Conservation (phyloP, 208 protist species). For the Lotmaria passim region DNA sequence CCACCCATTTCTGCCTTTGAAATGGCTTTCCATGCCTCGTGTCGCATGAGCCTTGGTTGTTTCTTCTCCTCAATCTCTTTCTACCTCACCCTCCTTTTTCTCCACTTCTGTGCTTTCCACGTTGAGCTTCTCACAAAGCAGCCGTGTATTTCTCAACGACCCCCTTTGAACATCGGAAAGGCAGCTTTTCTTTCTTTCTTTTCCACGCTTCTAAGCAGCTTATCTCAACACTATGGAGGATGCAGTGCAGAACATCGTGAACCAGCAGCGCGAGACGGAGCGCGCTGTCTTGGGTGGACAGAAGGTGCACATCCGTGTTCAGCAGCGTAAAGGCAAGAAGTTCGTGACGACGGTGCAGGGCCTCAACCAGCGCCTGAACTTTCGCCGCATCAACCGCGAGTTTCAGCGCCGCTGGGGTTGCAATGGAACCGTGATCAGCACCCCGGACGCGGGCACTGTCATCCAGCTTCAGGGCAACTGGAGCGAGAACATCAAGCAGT, state of each 20-base stretch:
- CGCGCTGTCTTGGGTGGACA: conserved; percentile 62
- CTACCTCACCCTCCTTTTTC: conserved; percentile 4
- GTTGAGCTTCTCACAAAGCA: no score
- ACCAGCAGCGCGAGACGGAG: conserved; percentile 70
- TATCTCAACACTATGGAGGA: conserved; percentile 30
- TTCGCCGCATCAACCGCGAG: conserved; percentile 92
- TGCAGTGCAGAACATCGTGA: conserved; percentile 40
- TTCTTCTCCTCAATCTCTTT: conserved; percentile 2
- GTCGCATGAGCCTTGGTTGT: no score
- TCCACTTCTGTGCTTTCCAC: neutral
- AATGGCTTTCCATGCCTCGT: conserved; percentile 1
- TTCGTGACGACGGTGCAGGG: conserved; percentile 96
- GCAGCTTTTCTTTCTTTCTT: conserved; percentile 11
- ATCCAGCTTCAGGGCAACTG: conserved; percentile 98
- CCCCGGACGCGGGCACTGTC: conserved; percentile 87
- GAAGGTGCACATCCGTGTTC: conserved; percentile 97
- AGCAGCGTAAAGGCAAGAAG: conserved; percentile 97
- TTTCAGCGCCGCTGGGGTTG: conserved; percentile 93
- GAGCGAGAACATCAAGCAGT: conserved; percentile 91
- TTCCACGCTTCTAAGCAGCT: conserved; percentile 14
- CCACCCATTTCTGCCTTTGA: no score
- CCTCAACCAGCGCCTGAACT: conserved; percentile 92
- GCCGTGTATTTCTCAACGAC: no score
- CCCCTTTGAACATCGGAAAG: neutral
- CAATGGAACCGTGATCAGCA: conserved; percentile 94